Evolutionary conservation across 345 rosid genomes (phyloP), one percentile per base, ranked within the genome.

Genomic region (Gossypium arboreum): DNA sequence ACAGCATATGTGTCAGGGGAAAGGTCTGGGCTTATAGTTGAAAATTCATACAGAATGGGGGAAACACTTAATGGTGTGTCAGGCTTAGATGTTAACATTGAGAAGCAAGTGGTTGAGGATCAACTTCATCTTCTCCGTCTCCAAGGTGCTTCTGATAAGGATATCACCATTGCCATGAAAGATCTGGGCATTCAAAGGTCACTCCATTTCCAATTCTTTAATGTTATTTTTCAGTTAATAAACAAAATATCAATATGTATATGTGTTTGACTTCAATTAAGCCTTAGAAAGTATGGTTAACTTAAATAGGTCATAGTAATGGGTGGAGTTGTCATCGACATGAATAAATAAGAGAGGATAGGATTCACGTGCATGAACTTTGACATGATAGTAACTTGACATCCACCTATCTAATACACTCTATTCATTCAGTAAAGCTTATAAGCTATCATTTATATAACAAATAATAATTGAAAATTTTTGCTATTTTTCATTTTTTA

Each of bases 1-100:
- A 8, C 83, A 91, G 96, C 97, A 73, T 92, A 83, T 60, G 96
- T 88, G 11, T 84, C 85, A 3, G 91, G 92, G 1, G 91, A 85
- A 78, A 85, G 68, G 58, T 74, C 78, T 16, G 97, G 95, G 13
- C 63, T 90, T 18, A 48, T 87, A 77, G 44, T 59, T 71, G 90
- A 89, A 73, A 83, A 72, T 17, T 68, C 89, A 10, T 81, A 78
- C 24, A 25, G 2, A 11, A 73, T 90, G 88, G 93, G 94, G 8
- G 84, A 88, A 76, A 81, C 94, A 12, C 79, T 86, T 13, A 90
- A 85, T 17, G 91, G 92, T 13, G 73, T 65, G 16, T 5, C 73
- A 7, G 87, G 87, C 34, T 76, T 92, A 60, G 91, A 89, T 74
- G 82, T 90, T 63, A 78, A 86, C 50, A 61, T 12, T 12, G 94